Evolutionary conservation across 129 eudicot genomes (phyloP), one percentile per base, ranked within the genome.

Genomic region (Scalesia atractyloides): DNA sequence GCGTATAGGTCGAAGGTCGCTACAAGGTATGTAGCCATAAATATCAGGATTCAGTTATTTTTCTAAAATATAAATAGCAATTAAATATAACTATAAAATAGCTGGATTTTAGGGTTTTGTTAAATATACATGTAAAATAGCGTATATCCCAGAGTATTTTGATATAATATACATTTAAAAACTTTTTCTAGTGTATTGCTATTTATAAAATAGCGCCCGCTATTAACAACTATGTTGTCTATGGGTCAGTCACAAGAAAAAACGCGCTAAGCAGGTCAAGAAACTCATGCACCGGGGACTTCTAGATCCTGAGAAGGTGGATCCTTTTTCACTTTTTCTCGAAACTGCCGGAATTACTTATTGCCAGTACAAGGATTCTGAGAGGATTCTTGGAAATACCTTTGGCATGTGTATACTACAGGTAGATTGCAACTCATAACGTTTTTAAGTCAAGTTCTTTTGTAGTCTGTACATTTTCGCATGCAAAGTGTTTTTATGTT

Each of bases 341-440:
- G 97, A 89, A 84, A 90, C 87, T 9, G 82, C 80, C 7, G 92
- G 86, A 24, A 84, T 90, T 73, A 84, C 88, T 14, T 94, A 89
- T 70, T 94, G 91, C 82, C 81, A 86, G 81, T 94, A 94, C 84
- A 88, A 79, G 82, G 92, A 94, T 68, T 87, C 98, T 41, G 96
- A 94, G 72, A 90, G 97, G 77, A 73, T 90, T 75, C 89, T 94
- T 20, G 99, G 99, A 19, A 90, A 86, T 66, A 94, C 99, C 17
- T 94, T 90, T 79, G 96, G 96, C 89, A 94, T 94, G 99, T 90
- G 97, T 76, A 79, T 94, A 83, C 66, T 94, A 66, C 98, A 94
- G 93, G 98, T 92, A 75, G 26, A 66, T 64, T 69, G 36, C 47
- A 19, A 17, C 16, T 43, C 18, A 19, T 11, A n/a, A 70, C 73